phyloP scores from a whole-genome alignment of 2,329 filamentous ascomycete genomes.

The Tolypocladium inflatum region DNA sequence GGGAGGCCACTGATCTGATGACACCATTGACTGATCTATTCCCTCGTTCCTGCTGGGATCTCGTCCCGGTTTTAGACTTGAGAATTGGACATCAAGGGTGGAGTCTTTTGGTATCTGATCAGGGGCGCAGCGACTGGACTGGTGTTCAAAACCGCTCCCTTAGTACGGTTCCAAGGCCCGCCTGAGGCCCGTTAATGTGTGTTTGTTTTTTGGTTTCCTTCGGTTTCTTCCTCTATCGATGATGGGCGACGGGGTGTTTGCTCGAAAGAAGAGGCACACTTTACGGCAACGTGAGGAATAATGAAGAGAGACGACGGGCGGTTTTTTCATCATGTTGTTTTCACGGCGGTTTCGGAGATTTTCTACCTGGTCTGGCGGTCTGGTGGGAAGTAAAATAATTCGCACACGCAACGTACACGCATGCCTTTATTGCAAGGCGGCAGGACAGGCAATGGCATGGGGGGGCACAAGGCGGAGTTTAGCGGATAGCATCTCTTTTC shows the following conservation, averaged over 20 bases:
- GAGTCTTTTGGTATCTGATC: background rate
- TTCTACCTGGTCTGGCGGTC: background rate
- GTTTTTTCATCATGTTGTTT: background rate
- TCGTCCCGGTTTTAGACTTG: background rate
- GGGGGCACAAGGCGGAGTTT: constrained; percentile 4
- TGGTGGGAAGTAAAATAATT: constrained; percentile 3
- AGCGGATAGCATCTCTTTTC: constrained; percentile 4
- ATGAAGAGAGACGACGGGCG: background rate
- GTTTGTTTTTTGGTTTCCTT: background rate
- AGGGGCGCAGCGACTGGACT: background rate
- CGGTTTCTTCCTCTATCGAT: background rate
- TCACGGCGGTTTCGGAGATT: background rate
- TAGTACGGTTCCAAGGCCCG: background rate
- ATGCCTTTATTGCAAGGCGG: background rate
- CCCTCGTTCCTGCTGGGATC: background rate
- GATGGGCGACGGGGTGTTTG: background rate
- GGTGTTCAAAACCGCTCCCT: background rate
- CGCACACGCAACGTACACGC: constrained; percentile 3
- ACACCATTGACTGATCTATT: background rate
- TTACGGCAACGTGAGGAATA: background rate
- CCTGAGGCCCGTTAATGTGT: background rate
- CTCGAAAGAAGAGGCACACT: background rate
- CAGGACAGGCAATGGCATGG: background rate
- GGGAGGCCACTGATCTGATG: background rate
- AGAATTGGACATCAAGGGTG: background rate